Evolutionary conservation across 495 filamentous ascomycete species (phyloP), one percentile per base, ranked within the genome.

Genomic region (Penicillium chermesinum): DNA sequence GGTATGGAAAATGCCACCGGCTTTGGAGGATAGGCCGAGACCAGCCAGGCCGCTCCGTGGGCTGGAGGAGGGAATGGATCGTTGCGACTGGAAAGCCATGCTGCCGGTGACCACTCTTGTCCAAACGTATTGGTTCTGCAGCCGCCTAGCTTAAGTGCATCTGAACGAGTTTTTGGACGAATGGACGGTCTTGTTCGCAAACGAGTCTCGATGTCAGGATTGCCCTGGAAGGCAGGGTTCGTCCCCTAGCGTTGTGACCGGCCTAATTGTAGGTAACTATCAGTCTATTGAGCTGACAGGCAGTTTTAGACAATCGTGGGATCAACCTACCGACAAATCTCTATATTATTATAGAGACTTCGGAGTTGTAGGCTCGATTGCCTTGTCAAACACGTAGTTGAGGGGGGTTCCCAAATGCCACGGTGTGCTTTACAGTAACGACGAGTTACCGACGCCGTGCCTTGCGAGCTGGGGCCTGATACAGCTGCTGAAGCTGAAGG

Each of bases 1-100:
- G 20, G 67, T 63, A 18, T 73, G 71, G 50, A 85, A 82, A 35
- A 81, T 73, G 12, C 69, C 70, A 37, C 70, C 67, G 38, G 81
- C 53, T 50, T 73, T 77, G 46, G 68, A 16, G 38, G 59, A 70
- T 19, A 73, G 57, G 20, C 70, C 64, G 59, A 74, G 65, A 32
- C 73, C 70, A 48, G 58, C 49, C 40, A 74, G 58, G 12, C 62
- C 57, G 13, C 52, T 44, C 41, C 58, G 66, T 79, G 82, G 19
- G 32, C 15, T 36, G 20, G 22, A 30, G 22, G 49, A 52, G 37
- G 49, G 41, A 46, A 21, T 22, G 16, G 44, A 43, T 20, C 44
- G 30, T 16, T 33, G 48, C 27, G 53, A 37, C 49, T 59, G 53
- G 45, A 45, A 55, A 10, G 57, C 53, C 57, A 59, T 59, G 45